phyloP scores from a whole-genome alignment of 768 basidiomycete genomes.

The Boletus huronensis region DNA sequence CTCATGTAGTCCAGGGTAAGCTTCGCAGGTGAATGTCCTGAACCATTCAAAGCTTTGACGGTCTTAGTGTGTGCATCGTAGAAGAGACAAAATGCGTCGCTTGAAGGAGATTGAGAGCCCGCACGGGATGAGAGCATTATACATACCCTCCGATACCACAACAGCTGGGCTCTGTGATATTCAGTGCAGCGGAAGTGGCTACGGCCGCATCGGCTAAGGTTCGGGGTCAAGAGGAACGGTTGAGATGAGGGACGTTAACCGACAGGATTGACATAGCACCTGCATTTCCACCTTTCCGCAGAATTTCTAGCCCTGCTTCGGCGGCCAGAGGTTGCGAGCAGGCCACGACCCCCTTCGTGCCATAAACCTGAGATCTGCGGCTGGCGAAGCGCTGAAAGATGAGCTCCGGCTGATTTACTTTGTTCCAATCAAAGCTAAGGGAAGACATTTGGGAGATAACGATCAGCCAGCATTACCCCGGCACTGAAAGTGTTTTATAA shows the following conservation, averaged over 20 bases:
- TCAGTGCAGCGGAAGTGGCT: conserved; percentile 87
- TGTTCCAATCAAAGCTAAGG: conserved; percentile 49
- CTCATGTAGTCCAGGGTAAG: conserved; percentile 72
- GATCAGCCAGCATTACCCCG: neutral
- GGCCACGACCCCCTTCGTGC: conserved; percentile 83
- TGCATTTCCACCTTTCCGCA: conserved; percentile 93
- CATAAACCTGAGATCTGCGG: conserved; percentile 82
- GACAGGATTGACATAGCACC: conserved; percentile 47
- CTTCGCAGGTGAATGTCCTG: conserved; percentile 80
- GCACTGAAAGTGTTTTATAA: neutral
- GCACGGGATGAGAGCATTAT: neutral
- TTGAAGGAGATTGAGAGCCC: conserved; percentile 28
- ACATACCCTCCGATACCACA: conserved; percentile 91
- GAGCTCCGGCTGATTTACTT: conserved; percentile 64
- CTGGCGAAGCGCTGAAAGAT: conserved; percentile 73
- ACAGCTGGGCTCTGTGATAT: conserved; percentile 83
- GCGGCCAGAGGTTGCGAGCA: conserved; percentile 90
- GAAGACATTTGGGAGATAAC: conserved; percentile 20
- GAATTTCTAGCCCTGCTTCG: conserved; percentile 87
- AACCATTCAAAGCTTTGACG: conserved; percentile 90
- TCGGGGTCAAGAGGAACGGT: neutral
- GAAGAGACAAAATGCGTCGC: conserved; percentile 91
- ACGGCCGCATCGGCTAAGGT: conserved; percentile 85
- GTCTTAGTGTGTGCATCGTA: conserved; percentile 79
- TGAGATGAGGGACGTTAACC: neutral